These are phyloP conservation scores for Lumnitzera racemosa DNA, from an alignment of 345 rosid genomes.

Conservation along the genomic window DNA sequence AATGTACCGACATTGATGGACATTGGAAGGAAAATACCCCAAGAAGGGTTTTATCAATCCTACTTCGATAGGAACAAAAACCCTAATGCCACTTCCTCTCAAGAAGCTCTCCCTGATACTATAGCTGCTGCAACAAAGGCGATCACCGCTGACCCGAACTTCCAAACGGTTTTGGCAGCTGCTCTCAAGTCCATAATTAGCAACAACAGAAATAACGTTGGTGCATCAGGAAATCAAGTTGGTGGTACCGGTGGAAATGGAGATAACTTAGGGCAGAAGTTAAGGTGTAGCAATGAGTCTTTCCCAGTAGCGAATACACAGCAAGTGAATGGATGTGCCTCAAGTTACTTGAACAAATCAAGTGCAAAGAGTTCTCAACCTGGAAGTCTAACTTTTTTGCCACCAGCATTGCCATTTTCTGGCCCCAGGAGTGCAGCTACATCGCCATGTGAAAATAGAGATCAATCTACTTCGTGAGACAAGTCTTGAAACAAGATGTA, in stretches of 20 bases:
- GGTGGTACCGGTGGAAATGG: slow-evolving; percentile 2
- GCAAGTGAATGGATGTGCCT: slow-evolving; percentile 22
- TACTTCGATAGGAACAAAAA: slow-evolving; percentile 27
- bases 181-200: slow-evolving; percentile 69
- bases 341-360: slow-evolving; percentile 25
- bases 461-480: too few relatives aligned
- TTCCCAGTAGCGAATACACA: slow-evolving; percentile 3
- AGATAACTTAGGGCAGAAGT: slow-evolving; percentile 14
- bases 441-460: too few relatives aligned
- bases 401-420: too few relatives aligned
- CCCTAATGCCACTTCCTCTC: slow-evolving; percentile 8
- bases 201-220: not conserved
- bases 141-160: slow-evolving; percentile 69
- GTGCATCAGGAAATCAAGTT: slow-evolving; percentile 9
- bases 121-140: slow-evolving; percentile 63
- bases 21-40: not conserved
- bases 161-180: slow-evolving; percentile 64
- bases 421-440: too few relatives aligned
- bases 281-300: slow-evolving; percentile 17
- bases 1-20: slow-evolving; percentile 21
- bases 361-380: slow-evolving; percentile 16
- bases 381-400: not conserved
- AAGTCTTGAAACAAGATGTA: too few relatives aligned
- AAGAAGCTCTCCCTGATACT: slow-evolving; percentile 28
- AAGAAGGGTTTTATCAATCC: slow-evolving; percentile 26